Percentiles rank a stretch among this genome's conserved stretches.
Evolutionary conservation across 2,329 filamentous ascomycete genomes (phyloP).

Genomic region (Xylariaceae sp.): DNA sequence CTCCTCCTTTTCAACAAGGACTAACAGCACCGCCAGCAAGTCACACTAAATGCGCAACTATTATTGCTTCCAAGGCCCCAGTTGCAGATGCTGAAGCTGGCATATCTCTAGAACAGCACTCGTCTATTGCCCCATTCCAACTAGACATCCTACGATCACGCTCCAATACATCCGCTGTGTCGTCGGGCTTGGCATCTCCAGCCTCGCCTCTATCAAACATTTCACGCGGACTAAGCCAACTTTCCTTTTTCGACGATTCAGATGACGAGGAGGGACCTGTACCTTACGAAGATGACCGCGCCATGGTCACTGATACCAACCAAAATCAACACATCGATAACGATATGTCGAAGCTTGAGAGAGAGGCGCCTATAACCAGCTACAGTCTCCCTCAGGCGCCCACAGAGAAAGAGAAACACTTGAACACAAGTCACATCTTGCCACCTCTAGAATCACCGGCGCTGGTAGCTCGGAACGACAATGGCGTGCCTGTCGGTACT

Average conservation of each 20-base stretch:
- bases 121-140: slow-evolving; percentile 17
- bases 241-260: slow-evolving; percentile 54
- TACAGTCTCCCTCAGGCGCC: slow-evolving; percentile 55
- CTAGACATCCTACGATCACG: slow-evolving; percentile 37
- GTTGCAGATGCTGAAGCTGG: slow-evolving; percentile 25
- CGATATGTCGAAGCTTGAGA: slow-evolving; percentile 26
- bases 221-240: slow-evolving; percentile 45
- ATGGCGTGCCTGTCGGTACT: slow-evolving; percentile 32
- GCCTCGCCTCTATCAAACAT: slow-evolving; percentile 46
- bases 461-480: slow-evolving; percentile 38
- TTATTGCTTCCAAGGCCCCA: slow-evolving; percentile 23
- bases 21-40: slow-evolving; percentile 37
- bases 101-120: slow-evolving; percentile 7
- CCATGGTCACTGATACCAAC: slow-evolving; percentile 32
- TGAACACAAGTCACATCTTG: slow-evolving; percentile 26
- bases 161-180: slow-evolving; percentile 37
- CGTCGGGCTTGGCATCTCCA: slow-evolving; percentile 42
- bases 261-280: slow-evolving; percentile 49
- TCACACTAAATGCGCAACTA: slow-evolving; percentile 28
- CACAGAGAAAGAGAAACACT: slow-evolving; percentile 35
- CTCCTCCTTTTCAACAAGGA: slow-evolving; percentile 56
- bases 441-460: slow-evolving; percentile 37
- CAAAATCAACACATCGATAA: slow-evolving; percentile 28
- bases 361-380: slow-evolving; percentile 41
- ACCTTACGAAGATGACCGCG: slow-evolving; percentile 46